Conservation (phyloP, 257 asterid species). For the Anisodus acutangulus region DNA sequence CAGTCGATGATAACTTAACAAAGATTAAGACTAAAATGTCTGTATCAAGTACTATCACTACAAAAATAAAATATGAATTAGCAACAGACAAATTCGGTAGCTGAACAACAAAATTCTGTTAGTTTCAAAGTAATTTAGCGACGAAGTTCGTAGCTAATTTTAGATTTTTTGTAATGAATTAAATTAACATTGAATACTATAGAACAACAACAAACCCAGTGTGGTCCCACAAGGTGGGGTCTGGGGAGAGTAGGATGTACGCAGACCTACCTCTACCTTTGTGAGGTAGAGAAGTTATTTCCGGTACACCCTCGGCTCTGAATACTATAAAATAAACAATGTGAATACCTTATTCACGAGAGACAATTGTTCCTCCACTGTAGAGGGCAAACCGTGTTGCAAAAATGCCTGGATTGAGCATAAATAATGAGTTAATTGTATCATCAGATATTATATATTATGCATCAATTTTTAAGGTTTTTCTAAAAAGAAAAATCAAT, state of each 20-base stretch:
- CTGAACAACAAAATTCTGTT: background rate
- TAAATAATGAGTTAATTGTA: background rate
- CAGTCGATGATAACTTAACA: background rate
- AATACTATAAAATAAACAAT: background rate
- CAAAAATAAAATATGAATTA: background rate
- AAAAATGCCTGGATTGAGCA: conserved; percentile 66
- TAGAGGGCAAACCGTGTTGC: conserved; percentile 78
- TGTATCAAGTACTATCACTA: background rate
- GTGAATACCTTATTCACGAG: conserved; percentile 70
- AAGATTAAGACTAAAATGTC: background rate
- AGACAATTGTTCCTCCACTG: conserved; percentile 64
- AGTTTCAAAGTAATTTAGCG: background rate
- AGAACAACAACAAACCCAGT: too few species aligned
- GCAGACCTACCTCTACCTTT: too few species aligned
- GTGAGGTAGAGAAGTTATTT: too few species aligned
- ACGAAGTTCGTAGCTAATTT: background rate
- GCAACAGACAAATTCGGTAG: background rate
- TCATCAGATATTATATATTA: background rate
- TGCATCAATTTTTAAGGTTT: background rate
- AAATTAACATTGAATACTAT: too few species aligned
- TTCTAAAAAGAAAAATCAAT: background rate
- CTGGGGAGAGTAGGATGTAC: too few species aligned
- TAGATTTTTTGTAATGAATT: too few species aligned
- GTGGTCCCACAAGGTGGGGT: too few species aligned
- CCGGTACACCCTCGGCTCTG: too few species aligned